Evolutionary conservation across 805 yeast species (phyloP).

Genomic region (Candida maris): DNA sequence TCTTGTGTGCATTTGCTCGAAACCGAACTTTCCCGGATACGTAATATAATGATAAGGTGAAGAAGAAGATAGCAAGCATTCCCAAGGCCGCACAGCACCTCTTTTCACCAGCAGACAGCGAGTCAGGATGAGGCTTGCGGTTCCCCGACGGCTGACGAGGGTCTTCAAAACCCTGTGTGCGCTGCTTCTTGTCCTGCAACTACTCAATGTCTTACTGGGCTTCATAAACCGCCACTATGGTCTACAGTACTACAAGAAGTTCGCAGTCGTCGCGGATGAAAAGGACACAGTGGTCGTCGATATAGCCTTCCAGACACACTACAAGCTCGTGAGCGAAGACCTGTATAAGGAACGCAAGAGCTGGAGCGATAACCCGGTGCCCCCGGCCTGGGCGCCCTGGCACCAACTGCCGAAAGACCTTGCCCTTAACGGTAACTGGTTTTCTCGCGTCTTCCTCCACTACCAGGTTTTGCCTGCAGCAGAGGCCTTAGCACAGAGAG

Average conservation of each 20-base stretch:
- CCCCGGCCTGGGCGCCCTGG: conserved; percentile 18
- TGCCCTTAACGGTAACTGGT: conserved; percentile 9
- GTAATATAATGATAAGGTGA: no score
- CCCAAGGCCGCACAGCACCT: no score
- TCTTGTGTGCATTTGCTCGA: no score
- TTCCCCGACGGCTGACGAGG: background rate
- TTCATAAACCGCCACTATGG: background rate
- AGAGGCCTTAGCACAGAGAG: conserved; percentile 4
- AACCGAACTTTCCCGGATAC: no score
- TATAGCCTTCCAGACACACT: conserved; percentile 13
- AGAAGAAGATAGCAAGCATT: no score
- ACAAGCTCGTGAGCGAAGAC: conserved; percentile 7
- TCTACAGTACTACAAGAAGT: background rate
- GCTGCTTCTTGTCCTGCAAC: background rate
- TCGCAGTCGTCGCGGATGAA: background rate
- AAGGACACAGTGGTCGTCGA: conserved; percentile 12
- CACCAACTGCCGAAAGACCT: conserved; percentile 22
- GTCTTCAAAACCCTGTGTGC: background rate
- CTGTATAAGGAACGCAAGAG: background rate
- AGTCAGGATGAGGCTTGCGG: background rate
- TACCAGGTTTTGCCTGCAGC: conserved; percentile 10
- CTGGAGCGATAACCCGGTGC: conserved; percentile 3
- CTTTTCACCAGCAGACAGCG: no score
- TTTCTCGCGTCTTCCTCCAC: conserved; percentile 12
- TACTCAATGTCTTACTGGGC: background rate